phyloP scores from a whole-genome alignment of 768 basidiomycete genomes.

The Trametes cubensis region DNA sequence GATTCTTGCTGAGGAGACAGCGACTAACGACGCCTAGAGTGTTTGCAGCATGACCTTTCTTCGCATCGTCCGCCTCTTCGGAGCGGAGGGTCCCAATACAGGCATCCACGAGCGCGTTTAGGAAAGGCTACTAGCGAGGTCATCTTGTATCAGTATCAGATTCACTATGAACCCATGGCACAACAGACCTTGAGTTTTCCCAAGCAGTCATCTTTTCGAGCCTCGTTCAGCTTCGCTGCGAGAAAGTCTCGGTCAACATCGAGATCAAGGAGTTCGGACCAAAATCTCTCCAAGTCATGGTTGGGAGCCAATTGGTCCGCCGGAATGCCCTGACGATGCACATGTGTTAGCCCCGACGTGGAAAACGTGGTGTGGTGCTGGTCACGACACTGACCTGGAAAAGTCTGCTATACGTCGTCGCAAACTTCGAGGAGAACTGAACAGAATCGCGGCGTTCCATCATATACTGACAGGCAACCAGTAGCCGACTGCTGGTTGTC shows the following conservation, averaged over 20 bases:
- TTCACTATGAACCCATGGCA: background rate
- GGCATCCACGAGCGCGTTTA: constrained; percentile 48
- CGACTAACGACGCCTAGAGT: constrained; percentile 52
- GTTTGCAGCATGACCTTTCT: constrained; percentile 49
- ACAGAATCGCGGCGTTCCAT: constrained; percentile 14
- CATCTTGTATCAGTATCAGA: constrained; percentile 12
- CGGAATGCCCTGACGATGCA: constrained; percentile 42
- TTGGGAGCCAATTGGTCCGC: constrained; percentile 49
- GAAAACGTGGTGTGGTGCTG: background rate
- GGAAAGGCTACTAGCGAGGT: constrained; percentile 49
- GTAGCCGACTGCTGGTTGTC: background rate
- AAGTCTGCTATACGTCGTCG: constrained; percentile 50
- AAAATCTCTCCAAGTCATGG: constrained; percentile 51
- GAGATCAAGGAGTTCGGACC: constrained; percentile 53
- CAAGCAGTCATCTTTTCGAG: constrained; percentile 54
- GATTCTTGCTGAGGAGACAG: constrained; percentile 55
- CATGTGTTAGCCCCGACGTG: background rate
- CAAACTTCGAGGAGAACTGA: constrained; percentile 49
- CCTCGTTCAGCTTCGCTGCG: constrained; percentile 39
- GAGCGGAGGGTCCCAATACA: constrained; percentile 47
- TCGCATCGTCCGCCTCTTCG: constrained; percentile 39
- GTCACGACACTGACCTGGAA: constrained; percentile 41
- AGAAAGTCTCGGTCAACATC: constrained; percentile 55
- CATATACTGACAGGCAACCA: too few relatives aligned
- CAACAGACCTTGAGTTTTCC: constrained; percentile 51